phyloP scores from a whole-genome alignment of 495 filamentous ascomycete species.

The Immersiella caudata region DNA sequence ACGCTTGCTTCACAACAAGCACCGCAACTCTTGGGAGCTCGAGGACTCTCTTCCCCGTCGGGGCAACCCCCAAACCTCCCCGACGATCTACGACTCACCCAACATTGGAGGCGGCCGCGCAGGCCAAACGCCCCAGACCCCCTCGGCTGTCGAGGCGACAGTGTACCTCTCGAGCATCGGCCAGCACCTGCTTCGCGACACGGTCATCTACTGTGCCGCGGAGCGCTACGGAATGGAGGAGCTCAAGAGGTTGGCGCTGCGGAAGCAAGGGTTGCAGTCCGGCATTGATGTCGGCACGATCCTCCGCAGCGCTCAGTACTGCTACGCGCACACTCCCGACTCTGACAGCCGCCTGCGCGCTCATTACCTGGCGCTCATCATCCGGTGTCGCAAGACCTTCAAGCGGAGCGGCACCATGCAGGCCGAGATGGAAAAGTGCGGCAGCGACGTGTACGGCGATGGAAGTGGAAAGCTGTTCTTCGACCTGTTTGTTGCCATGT shows the following conservation, averaged over 20 bases:
- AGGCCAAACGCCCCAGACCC: slow-evolving; percentile 37
- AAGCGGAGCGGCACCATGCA: slow-evolving; percentile 97
- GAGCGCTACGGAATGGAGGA: slow-evolving; percentile 83
- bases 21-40: slow-evolving; percentile 69
- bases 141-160: slow-evolving; percentile 69
- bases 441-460: slow-evolving; percentile 42
- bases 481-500: slow-evolving; percentile 96
- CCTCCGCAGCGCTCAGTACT: slow-evolving; percentile 85
- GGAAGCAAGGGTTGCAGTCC: slow-evolving; percentile 87
- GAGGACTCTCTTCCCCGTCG: slow-evolving; percentile 57
- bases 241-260: slow-evolving; percentile 82
- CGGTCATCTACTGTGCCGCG: slow-evolving; percentile 87
- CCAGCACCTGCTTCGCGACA: slow-evolving; percentile 80
- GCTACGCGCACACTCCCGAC: slow-evolving; percentile 92
- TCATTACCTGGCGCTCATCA: slow-evolving; percentile 92
- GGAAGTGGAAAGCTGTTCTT: slow-evolving; percentile 90
- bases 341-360: slow-evolving; percentile 86
- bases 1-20: slow-evolving; percentile 69
- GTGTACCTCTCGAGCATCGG: slow-evolving; percentile 67
- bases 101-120: slow-evolving; percentile 57
- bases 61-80: slow-evolving; percentile 38
- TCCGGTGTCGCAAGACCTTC: slow-evolving; percentile 89
- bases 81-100: slow-evolving; percentile 42
- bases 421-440: slow-evolving; percentile 85
- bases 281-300: slow-evolving; percentile 86